These are phyloP conservation scores for Aspergillus fumigatus DNA, from an alignment of 2,329 filamentous ascomycete genomes.

Conservation along the genomic window DNA sequence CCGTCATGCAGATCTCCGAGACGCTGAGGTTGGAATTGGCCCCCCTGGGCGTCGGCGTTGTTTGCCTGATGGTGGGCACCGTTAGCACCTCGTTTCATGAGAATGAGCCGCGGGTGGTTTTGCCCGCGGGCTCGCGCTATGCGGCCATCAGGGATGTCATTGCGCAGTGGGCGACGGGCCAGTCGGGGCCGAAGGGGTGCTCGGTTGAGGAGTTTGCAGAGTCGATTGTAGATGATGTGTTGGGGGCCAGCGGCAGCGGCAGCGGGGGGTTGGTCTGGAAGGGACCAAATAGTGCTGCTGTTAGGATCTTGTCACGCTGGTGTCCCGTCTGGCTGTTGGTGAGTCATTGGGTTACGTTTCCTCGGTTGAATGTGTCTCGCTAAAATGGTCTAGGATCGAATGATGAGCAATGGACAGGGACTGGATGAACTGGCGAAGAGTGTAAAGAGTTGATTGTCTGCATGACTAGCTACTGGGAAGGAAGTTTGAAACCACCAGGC, in stretches of 20 bases:
- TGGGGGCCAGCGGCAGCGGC: not conserved
- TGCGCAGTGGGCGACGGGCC: constrained; percentile 7
- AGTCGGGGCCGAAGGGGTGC: constrained; percentile 6
- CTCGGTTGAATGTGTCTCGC: not conserved
- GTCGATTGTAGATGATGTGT: constrained; percentile 7
- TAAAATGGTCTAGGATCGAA: not conserved
- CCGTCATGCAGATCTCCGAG: constrained; percentile 23
- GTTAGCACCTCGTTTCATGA: constrained; percentile 17
- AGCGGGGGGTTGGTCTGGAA: constrained; percentile 4
- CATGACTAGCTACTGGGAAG: not conserved
- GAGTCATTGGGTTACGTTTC: constrained; percentile 7
- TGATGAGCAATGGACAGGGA: constrained; percentile 1
- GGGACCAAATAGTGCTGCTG: constrained; percentile 3
- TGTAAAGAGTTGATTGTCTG: not conserved
- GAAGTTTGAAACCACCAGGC: constrained; percentile 15
- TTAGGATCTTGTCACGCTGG: constrained; percentile 4
- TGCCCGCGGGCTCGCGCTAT: constrained; percentile 5
- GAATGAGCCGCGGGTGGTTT: constrained; percentile 3
- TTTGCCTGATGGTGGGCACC: constrained; percentile 24
- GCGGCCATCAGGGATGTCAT: constrained; percentile 7
- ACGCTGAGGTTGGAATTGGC: constrained; percentile 30
- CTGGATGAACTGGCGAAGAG: constrained; percentile 1
- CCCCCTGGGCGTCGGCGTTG: constrained; percentile 26
- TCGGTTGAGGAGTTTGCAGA: constrained; percentile 7
- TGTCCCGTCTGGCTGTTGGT: constrained; percentile 10